A percentile compares a stretch with the other conserved stretches of the same genome.
phyloP scores from a whole-genome alignment of 129 eudicot genomes.

The Flaveria linearis region DNA sequence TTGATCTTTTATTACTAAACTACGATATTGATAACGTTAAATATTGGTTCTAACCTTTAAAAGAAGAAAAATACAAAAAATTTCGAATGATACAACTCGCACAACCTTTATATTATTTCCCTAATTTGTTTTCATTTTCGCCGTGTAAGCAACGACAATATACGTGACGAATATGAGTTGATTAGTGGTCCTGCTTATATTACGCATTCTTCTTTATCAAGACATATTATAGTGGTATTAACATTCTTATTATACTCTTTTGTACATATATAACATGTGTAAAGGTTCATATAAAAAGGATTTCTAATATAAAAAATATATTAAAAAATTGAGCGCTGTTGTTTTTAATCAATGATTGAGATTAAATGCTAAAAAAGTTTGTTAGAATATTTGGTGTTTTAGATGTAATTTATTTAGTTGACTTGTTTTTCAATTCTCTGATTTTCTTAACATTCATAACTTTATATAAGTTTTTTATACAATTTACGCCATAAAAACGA shows the following conservation, averaged over 20 bases:
- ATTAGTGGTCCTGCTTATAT: neutral
- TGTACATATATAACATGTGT: too few relatives aligned
- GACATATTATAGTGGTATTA: neutral
- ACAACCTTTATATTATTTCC: conserved; percentile 5
- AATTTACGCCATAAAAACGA: too few relatives aligned
- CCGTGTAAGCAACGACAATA: conserved; percentile 13
- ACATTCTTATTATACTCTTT: neutral
- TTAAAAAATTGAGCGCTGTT: too few relatives aligned
- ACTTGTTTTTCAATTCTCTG: too few relatives aligned
- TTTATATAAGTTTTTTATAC: too few relatives aligned
- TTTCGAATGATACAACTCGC: conserved; percentile 12
- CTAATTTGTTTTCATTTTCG: conserved; percentile 15
- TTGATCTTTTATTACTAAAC: neutral
- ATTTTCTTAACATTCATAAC: too few relatives aligned
- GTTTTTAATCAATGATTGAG: too few relatives aligned
- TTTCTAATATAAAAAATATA: too few relatives aligned
- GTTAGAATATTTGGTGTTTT: too few relatives aligned
- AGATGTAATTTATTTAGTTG: too few relatives aligned
- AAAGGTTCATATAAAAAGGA: too few relatives aligned
- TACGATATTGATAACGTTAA: conserved; percentile 5
- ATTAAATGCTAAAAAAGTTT: too few relatives aligned
- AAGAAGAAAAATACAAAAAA: conserved; percentile 32
- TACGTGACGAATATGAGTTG: neutral
- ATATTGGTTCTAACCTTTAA: conserved; percentile 8
- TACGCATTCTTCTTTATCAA: neutral